These are phyloP conservation scores for Trichoderma koningiopsis DNA, from an alignment of 2,329 filamentous ascomycete species.

Conservation along the genomic window DNA sequence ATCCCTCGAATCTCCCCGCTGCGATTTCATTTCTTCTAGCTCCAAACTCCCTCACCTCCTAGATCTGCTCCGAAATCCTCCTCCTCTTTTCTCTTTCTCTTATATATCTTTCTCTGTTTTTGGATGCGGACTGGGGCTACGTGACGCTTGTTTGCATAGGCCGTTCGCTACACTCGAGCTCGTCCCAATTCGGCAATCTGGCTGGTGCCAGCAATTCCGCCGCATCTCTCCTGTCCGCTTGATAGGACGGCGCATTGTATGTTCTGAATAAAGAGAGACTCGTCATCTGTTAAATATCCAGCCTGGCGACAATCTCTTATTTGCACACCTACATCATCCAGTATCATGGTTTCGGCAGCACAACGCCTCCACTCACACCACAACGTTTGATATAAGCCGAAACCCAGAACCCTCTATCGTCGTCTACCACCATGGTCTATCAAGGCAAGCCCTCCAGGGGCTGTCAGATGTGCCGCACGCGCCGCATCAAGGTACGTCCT, in stretches of 20 bases:
- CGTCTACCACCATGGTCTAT: constrained; percentile 57
- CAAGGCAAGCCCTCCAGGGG: constrained; percentile 67
- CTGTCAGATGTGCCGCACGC: constrained; percentile 73
- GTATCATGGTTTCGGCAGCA: neutral
- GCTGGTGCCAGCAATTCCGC: neutral
- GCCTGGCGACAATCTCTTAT: neutral
- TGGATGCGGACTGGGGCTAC: neutral
- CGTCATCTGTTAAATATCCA: neutral
- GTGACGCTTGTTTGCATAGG: neutral
- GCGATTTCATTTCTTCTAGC: neutral
- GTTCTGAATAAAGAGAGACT: neutral
- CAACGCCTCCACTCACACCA: neutral
- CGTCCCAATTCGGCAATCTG: neutral
- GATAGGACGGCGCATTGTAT: neutral
- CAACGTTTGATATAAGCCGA: constrained; percentile 3
- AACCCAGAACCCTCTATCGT: neutral
- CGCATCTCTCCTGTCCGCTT: neutral
- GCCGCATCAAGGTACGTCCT: constrained; percentile 68
- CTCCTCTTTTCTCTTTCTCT: neutral
- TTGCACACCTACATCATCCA: neutral
- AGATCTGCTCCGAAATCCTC: neutral
- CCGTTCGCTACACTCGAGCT: neutral
- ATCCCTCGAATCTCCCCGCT: neutral
- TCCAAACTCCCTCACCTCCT: neutral
- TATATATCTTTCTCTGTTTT: neutral